phyloP scores from a whole-genome alignment of 495 filamentous ascomycete species.

The Penicillium chermesinum region DNA sequence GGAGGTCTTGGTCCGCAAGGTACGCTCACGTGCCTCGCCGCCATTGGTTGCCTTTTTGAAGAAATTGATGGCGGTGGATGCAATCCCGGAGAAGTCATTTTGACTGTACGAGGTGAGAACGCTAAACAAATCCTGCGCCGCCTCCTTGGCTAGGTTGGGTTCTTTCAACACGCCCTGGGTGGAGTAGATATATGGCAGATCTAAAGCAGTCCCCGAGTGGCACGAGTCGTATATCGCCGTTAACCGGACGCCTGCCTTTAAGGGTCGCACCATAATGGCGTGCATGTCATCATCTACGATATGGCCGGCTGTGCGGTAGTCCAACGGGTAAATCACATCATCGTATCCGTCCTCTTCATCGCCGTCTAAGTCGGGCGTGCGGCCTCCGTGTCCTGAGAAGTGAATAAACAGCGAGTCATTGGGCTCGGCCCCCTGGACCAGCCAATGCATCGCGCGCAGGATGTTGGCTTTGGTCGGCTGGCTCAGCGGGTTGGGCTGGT shows the following conservation, averaged over 20 bases:
- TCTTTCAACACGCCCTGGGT: constrained; percentile 95
- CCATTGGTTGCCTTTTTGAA: constrained; percentile 88
- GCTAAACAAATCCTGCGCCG: constrained; percentile 83
- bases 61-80: constrained; percentile 74
- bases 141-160: constrained; percentile 95
- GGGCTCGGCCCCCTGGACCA: constrained; percentile 90
- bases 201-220: constrained; percentile 92
- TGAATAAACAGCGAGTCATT: constrained; percentile 97
- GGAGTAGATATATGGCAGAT: constrained; percentile 95
- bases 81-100: constrained; percentile 78
- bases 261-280: constrained; percentile 82
- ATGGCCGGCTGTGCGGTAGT: constrained; percentile 83
- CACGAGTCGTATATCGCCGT: constrained; percentile 99
- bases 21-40: constrained; percentile 68
- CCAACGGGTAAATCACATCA: constrained; percentile 95
- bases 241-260: constrained; percentile 81
- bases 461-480: constrained; percentile 94
- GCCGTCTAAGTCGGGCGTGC: constrained; percentile 92
- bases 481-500: constrained; percentile 92
- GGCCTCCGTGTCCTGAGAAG: constrained; percentile 94
- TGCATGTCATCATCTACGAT: constrained; percentile 99
- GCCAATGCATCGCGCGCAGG: constrained; percentile 94
- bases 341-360: constrained; percentile 95
- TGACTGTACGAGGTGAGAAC: constrained; percentile 82
- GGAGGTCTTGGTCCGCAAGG: constrained; percentile 86